These are phyloP conservation scores for Paralagenidium karlingii DNA, from an alignment of 352 stramenopile genomes.

Conservation along the genomic window DNA sequence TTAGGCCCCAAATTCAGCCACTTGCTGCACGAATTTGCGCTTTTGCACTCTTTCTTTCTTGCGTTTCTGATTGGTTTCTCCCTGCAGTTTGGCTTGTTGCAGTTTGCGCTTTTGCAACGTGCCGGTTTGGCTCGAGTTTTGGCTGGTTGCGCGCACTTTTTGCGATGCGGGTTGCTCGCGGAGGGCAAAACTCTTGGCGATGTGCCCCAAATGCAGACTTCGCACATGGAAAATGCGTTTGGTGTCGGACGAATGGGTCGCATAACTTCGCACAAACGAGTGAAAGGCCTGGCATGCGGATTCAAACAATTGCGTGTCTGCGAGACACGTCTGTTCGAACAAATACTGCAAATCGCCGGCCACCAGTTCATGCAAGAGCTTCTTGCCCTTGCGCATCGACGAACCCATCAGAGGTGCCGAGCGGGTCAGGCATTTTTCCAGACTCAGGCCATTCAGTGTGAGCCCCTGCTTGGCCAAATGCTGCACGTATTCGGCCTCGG, in stretches of 20 bases:
- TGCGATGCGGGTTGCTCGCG: constrained; percentile 68
- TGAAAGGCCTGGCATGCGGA: constrained; percentile 84
- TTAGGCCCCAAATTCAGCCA: constrained; percentile 71
- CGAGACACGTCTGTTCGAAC: constrained; percentile 72
- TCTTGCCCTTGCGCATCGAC: constrained; percentile 32
- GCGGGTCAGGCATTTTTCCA: constrained; percentile 73
- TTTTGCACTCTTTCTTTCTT: constrained; percentile 50
- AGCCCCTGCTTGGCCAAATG: constrained; percentile 83
- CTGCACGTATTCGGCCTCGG: constrained; percentile 91
- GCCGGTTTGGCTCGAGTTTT: constrained; percentile 55
- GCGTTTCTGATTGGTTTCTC: constrained; percentile 30
- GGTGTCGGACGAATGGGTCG: constrained; percentile 83
- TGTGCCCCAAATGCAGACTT: constrained; percentile 88
- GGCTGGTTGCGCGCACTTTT: constrained; percentile 62
- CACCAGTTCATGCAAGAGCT: constrained; percentile 70
- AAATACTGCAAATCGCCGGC: constrained; percentile 74
- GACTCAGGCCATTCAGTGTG: constrained; percentile 65
- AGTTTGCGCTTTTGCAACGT: constrained; percentile 78
- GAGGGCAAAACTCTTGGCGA: constrained; percentile 88
- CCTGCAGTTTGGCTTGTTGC: constrained; percentile 51
- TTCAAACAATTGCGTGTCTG: constrained; percentile 72
- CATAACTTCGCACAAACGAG: constrained; percentile 89
- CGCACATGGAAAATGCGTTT: constrained; percentile 88
- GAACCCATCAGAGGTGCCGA: constrained; percentile 37
- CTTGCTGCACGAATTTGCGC: constrained; percentile 50